Conservation (phyloP, 2,329 filamentous ascomycete genomes). For the Cyphellophora attinorum region DNA sequence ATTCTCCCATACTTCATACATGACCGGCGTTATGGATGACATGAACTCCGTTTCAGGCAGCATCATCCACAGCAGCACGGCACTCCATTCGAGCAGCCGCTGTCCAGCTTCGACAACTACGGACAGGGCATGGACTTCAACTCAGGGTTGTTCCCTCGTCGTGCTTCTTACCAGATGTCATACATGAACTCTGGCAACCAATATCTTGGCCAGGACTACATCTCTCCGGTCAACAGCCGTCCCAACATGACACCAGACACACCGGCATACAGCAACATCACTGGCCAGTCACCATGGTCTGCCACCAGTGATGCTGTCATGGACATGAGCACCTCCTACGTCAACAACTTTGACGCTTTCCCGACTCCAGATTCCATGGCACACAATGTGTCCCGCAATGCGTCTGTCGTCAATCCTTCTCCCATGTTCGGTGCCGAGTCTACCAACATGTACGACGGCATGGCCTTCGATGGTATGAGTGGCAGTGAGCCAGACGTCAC, state of each 20-base stretch:
- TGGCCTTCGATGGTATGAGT: not conserved
- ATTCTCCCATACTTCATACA: conserved; percentile 12
- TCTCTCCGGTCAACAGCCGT: conserved; percentile 9
- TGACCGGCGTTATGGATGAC: conserved; percentile 21
- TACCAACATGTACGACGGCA: not conserved
- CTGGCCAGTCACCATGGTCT: conserved; percentile 14
- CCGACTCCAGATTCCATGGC: conserved; percentile 17
- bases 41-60: conserved; percentile 17
- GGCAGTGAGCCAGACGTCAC: conserved; percentile 1
- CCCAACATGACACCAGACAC: conserved; percentile 16
- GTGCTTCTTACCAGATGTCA: conserved; percentile 14
- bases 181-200: conserved; percentile 6
- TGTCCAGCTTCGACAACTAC: conserved; percentile 13
- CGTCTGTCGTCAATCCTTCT: conserved; percentile 16
- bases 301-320: conserved; percentile 10
- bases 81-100: conserved; percentile 16
- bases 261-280: conserved; percentile 19
- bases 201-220: conserved; percentile 11
- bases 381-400: conserved; percentile 16
- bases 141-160: conserved; percentile 15
- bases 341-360: conserved; percentile 7
- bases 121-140: conserved; percentile 10
- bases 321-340: conserved; percentile 10
- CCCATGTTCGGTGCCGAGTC: conserved; percentile 8
- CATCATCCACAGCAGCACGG: conserved; percentile 11